phyloP scores from a whole-genome alignment of 2,329 filamentous ascomycete species.

The Cladosporium sp. region DNA sequence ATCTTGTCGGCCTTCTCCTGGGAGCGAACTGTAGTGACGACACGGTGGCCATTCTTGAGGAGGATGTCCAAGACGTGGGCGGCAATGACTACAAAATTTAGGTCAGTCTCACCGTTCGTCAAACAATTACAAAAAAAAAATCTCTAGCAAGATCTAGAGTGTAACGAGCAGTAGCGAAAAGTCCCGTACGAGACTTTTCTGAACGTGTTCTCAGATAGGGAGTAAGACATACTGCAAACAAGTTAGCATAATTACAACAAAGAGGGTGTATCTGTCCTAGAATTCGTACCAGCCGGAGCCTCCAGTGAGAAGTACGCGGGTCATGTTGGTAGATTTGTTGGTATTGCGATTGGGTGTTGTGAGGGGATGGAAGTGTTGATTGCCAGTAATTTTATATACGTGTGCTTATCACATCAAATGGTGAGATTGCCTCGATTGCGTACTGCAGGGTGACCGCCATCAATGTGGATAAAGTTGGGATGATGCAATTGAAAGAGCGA shows the following conservation, averaged over 20 bases:
- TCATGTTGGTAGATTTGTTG: constrained; percentile 24
- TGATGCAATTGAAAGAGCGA: constrained; percentile 2
- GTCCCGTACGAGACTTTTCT: too few species aligned
- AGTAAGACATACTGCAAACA: too few species aligned
- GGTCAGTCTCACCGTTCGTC: too few species aligned
- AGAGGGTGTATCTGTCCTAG: too few species aligned
- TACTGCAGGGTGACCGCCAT: neutral
- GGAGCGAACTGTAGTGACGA: constrained; percentile 63
- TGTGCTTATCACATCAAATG: neutral
- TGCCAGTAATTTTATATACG: neutral
- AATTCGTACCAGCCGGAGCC: constrained; percentile 65
- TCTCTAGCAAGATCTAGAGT: too few species aligned
- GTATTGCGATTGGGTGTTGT: neutral
- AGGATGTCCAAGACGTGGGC: constrained; percentile 63
- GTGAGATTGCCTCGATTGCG: neutral
- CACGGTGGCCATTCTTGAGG: constrained; percentile 57
- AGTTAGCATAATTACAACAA: too few species aligned
- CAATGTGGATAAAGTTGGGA: constrained; percentile 8
- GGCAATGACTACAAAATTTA: too few species aligned
- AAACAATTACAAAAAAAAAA: too few species aligned
- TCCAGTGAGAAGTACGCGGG: constrained; percentile 43
- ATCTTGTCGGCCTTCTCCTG: constrained; percentile 64
- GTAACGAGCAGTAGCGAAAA: too few species aligned
- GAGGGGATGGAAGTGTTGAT: neutral
- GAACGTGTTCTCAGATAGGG: too few species aligned